Conservation (phyloP, 2,329 filamentous ascomycete species). For the Clonostachys rhizophaga region DNA sequence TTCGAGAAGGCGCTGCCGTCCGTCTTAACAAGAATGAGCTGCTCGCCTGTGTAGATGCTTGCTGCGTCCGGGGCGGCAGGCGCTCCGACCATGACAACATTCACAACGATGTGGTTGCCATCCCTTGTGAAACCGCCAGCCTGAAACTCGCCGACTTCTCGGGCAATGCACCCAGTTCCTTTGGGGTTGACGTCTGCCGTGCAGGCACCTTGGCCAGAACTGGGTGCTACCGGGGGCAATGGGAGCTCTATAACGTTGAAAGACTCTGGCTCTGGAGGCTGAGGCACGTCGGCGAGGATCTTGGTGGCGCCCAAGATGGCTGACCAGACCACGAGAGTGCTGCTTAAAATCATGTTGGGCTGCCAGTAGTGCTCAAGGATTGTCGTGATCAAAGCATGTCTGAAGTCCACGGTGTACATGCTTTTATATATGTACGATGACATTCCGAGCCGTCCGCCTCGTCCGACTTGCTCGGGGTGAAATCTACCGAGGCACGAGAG, state of each 20-base stretch:
- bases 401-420: too few species aligned
- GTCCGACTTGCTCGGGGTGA: too few species aligned
- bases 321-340: too few species aligned
- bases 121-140: conserved; percentile 28
- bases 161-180: conserved; percentile 28
- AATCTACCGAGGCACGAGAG: too few species aligned
- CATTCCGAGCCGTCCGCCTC: too few species aligned
- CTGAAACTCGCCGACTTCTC: conserved; percentile 1
- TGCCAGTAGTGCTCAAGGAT: too few species aligned
- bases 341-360: too few species aligned
- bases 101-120: conserved; percentile 32
- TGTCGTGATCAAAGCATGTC: too few species aligned
- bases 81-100: conserved; percentile 33
- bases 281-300: conserved; percentile 4
- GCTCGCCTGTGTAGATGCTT: conserved; percentile 32
- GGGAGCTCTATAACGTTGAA: conserved; percentile 26
- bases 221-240: conserved; percentile 24
- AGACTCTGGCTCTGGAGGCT: conserved; percentile 20
- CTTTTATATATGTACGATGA: too few species aligned
- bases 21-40: conserved; percentile 35
- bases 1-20: conserved; percentile 32
- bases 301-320: background rate
- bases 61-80: conserved; percentile 27
- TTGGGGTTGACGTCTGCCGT: conserved; percentile 21
- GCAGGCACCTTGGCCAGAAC: conserved; percentile 19